Evolutionary conservation across 805 yeast species (phyloP), one percentile per base, ranked within the genome.

Genomic region (Teunomyces stri): DNA sequence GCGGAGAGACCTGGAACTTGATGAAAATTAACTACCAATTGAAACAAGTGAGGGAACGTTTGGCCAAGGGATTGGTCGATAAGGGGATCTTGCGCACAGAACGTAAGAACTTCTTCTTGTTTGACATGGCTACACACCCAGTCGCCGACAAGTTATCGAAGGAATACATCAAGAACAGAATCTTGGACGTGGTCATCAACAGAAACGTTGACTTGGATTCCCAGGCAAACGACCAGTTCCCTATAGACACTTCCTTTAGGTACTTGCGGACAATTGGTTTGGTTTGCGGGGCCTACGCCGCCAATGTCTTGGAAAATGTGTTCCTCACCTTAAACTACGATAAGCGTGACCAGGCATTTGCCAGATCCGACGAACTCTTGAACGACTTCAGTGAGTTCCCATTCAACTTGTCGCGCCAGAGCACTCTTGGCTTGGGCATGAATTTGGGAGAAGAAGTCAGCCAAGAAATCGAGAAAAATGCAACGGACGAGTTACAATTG

Each of bases 81-180:
- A 94, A 94, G 70, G 98, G 99, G 18, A 85, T 94, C 40, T 78
- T 95, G 60, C 84, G 97, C 71, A 94, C 99, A 6, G 99, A 94
- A 68, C 82, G 96, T 66, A 89, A 91, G 65, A 94, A 89, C 70
- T 94, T 94, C 64, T 82, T 94, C 60, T 73, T 94, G 45, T 94
- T 94, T 59, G 99, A 94, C 67, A 94, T 94, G 97, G 96, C 99
- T 27, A 94, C 99, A 6, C 99, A 95, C 68, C 99, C 99, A 6
- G 81, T 94, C 11, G 85, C 91, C 28, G 99, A 94, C 66, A 78
- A 85, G 38, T 72, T 82, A 53, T 84, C 96, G 43, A 94, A 94
- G 68, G 96, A 89, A 55, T 82, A 84, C 46, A 79, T 94, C 47
- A 82, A 84, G 47, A 76, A 82, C 49, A 80, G 97, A 58, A 81